Base-by-base conservation (phyloP, 306 rosid genomes). In the Lablab purpureus region DNA sequence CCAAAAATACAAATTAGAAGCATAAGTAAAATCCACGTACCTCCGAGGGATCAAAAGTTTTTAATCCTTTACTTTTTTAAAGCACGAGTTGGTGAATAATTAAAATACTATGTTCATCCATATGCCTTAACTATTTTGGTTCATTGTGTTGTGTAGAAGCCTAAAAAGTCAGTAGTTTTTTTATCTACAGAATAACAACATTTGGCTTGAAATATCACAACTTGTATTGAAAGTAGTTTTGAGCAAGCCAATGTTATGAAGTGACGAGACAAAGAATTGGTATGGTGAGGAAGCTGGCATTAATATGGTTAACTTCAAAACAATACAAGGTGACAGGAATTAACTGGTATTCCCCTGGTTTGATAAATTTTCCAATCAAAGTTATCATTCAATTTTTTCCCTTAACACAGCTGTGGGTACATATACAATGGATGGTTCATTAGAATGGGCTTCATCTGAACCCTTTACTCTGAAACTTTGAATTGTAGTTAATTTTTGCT, bases 321-420 rank as follows among this genome's bases (percentile, higher is more conserved):
- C 6, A 47, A 76, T 62, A 69, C 28, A 69, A 60, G 68, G 66
- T 41, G 80, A 56, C 27, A 77, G 40, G n/a, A 50, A 40, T 12
- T 19, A 79, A 67, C 23, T 70, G 22, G 28, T 40, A 67, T 79
- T 72, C 56, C 22, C 43, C 75, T 74, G 62, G 76, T 27, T 45
- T 10, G 21, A 9, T 10, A 43, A 30, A 41, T 49, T 17, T 76
- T 58, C 13, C 62, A 4, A 77, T 36, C 4, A 22, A 36, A 73
- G 54, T 79, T 66, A 76, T n/a, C 49, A 71, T 82, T 80, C 90
- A 77, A 82, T 74, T 76, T 87, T 94, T 78, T 94, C 98, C 76
- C 81, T 85, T 67, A 94, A 78, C 80, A 81, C 92, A 62, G 96
- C 96, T 45, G 84, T 80, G 1, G 98, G 97, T 70, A 94, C 96